Evolutionary conservation across 805 yeast genomes (phyloP).

Genomic region (Saturnispora serradocipensis): DNA sequence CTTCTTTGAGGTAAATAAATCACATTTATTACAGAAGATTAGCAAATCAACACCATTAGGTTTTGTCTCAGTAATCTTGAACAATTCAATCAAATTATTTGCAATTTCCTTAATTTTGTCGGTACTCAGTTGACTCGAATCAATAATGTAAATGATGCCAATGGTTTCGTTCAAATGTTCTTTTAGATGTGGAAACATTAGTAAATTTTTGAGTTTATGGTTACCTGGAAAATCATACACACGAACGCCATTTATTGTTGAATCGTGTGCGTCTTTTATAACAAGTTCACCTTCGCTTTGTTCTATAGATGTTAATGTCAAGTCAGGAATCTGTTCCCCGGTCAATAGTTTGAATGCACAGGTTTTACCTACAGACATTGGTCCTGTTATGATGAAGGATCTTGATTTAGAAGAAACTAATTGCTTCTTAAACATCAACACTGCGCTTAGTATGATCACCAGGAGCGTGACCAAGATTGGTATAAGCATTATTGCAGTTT

Average conservation of each 20-base stretch:
- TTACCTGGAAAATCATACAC: conserved; percentile 88
- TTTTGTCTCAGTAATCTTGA: conserved; percentile 50
- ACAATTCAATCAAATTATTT: conserved; percentile 46
- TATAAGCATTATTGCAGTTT: conserved; percentile 3
- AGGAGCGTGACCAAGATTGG: conserved; percentile 10
- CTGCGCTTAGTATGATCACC: conserved; percentile 8
- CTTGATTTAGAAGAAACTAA: conserved; percentile 11
- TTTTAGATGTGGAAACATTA: conserved; percentile 39
- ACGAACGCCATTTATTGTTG: conserved; percentile 30
- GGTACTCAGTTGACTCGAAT: conserved; percentile 50
- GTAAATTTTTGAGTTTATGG: conserved; percentile 54
- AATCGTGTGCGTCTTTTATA: conserved; percentile 24
- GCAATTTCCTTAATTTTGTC: conserved; percentile 46
- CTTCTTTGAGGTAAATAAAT: conserved; percentile 76
- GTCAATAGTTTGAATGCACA: conserved; percentile 17
- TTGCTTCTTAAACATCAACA: conserved; percentile 9
- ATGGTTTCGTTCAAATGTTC: conserved; percentile 36
- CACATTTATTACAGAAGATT: conserved; percentile 79
- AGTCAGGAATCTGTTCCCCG: conserved; percentile 13
- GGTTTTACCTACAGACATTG: conserved; percentile 19
- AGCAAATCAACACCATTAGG: conserved; percentile 66
- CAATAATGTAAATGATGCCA: conserved; percentile 73
- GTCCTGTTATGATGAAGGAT: conserved; percentile 18
- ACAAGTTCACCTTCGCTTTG: conserved; percentile 32
- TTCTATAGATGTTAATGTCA: conserved; percentile 44